Evolutionary conservation across 2,329 filamentous ascomycete genomes (phyloP).

Genomic region (Aspergillus fumigatiaffinis): DNA sequence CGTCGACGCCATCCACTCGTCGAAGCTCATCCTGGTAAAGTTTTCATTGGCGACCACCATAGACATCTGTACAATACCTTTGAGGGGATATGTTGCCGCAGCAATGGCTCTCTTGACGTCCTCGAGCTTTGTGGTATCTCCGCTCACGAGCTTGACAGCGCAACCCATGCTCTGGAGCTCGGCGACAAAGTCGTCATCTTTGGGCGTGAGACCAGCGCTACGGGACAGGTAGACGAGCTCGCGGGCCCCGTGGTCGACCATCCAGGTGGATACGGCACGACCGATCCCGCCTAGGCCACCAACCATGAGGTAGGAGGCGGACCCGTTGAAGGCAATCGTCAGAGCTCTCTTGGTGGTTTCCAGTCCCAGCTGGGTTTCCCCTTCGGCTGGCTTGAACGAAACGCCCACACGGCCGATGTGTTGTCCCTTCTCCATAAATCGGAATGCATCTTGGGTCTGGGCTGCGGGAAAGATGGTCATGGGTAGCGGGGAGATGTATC

Average conservation of each 20-base stretch:
- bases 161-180: constrained; percentile 4
- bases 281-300: constrained; percentile 14
- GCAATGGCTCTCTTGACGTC: constrained; percentile 4
- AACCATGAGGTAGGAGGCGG: constrained; percentile 10
- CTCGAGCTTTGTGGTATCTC: constrained; percentile 2
- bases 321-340: neutral
- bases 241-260: constrained; percentile 11
- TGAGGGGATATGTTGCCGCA: neutral
- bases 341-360: neutral
- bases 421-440: no score
- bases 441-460: no score
- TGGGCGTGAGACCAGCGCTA: neutral
- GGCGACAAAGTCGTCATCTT: constrained; percentile 1
- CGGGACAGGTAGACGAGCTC: constrained; percentile 7
- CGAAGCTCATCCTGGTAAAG: constrained; percentile 27
- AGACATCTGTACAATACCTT: constrained; percentile 16
- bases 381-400: no score
- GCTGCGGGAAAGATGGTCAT: no score
- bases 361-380: constrained; percentile 5
- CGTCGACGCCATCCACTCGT: constrained; percentile 26
- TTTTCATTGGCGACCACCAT: neutral
- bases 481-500: no score
- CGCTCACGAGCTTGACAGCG: constrained; percentile 1
- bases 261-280: constrained; percentile 8
- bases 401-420: no score